Base-by-base conservation (phyloP, 805 yeast genomes). In the Millerozyma acaciae region DNA sequence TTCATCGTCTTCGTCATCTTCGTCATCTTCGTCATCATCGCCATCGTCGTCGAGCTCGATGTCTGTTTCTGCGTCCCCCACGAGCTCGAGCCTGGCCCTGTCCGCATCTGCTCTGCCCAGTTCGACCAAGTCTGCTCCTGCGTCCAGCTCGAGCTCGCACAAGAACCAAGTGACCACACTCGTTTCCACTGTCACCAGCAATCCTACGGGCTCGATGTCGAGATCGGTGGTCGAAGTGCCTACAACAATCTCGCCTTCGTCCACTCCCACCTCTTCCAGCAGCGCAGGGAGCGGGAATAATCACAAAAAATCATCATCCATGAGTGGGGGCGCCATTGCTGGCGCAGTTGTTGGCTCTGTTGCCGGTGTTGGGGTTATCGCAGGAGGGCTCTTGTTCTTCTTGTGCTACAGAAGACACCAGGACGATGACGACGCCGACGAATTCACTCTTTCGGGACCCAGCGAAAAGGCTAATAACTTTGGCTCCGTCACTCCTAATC, bases 311-410 rank as follows among this genome's bases (percentile, higher is more conserved):
- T 19, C 23, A 17, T 17, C 20, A 12, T 39, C 51, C 8, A 37
- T 63, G n/a, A 57, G 67, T 2, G 56, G 58, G 3, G 71, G 71
- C 8, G 60, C 58, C 16, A 65, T 66, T 30, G 71, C 63, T 4
- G 73, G 73, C 7, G 60, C 59, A 2, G 70, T 62, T 2, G 58
- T 66, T n/a, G 73, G 71, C 4, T 46, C 62, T 5, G 45, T 65
- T 4, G 67, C 57, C 0, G 73, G 73, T 5, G 60, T 50, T 6
- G 63, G 52, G 14, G 17, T 64, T n/a, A 44, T 55, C 14, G 59
- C 50, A 3, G 70, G 63, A 1, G 58, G 60, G 5, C 43, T 72
- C 7, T 49, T 72, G 28, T 58, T 75, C 46, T 43, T 74, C 20
- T 45, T 67, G 40, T 29, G 37, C 16, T 57, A 68, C 48, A 60